A percentile compares a stretch with the other conserved stretches of the same genome.
Conservation (phyloP, 768 basidiomycete species). For the Mycena haematopus region DNA sequence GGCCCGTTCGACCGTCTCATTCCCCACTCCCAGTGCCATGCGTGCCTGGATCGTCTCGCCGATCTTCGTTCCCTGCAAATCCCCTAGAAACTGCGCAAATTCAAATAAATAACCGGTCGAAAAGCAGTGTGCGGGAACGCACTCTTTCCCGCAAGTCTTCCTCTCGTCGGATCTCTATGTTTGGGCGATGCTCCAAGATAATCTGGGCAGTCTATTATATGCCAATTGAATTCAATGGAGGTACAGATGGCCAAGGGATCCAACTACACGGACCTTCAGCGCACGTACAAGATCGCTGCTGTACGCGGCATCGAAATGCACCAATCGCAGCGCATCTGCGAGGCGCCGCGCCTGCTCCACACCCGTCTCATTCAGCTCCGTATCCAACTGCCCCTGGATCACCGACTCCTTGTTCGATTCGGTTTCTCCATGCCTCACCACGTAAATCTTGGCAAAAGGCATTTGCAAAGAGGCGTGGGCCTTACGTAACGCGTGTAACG, state of each 20-base stretch:
- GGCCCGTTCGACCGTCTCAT: constrained; percentile 46
- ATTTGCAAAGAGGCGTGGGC: background rate
- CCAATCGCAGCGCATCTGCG: constrained; percentile 57
- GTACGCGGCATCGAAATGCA: constrained; percentile 65
- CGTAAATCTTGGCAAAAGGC: constrained; percentile 54
- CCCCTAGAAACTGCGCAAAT: constrained; percentile 60
- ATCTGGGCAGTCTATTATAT: constrained; percentile 64
- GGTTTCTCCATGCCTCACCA: constrained; percentile 84
- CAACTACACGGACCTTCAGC: constrained; percentile 53
- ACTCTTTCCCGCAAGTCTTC: constrained; percentile 71
- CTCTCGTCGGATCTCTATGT: constrained; percentile 48
- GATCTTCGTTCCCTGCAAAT: constrained; percentile 55
- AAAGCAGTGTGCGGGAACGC: constrained; percentile 28
- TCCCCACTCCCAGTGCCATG: constrained; percentile 30
- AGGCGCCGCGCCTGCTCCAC: constrained; percentile 62
- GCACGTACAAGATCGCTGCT: constrained; percentile 80
- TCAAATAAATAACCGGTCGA: background rate
- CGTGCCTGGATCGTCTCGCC: constrained; percentile 19
- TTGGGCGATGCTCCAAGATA: constrained; percentile 62
- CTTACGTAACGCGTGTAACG: constrained; percentile 5
- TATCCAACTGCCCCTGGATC: constrained; percentile 81
- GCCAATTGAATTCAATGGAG: background rate
- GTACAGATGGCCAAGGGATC: background rate
- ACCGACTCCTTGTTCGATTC: constrained; percentile 65
- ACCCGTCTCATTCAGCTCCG: constrained; percentile 67